Percentiles rank a stretch among this genome's conserved stretches.
phyloP scores from a whole-genome alignment of 2,329 filamentous ascomycete species.

The Hymenoscyphus infarciens region DNA sequence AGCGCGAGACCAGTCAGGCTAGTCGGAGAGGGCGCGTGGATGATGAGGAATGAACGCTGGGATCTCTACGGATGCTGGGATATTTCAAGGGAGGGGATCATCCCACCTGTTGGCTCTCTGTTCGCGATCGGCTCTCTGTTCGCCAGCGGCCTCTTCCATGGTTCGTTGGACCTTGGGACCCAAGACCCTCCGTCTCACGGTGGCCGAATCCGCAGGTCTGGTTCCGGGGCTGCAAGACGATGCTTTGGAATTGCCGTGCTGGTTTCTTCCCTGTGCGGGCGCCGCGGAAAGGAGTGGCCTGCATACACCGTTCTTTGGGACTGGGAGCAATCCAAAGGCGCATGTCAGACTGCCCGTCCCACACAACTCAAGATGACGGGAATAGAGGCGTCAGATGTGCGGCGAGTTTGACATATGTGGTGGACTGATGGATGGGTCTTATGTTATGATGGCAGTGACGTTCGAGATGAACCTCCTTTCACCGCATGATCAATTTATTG shows the following conservation, averaged over 20 bases:
- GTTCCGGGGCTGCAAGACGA: constrained; percentile 1
- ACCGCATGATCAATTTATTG: background rate
- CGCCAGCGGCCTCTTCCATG: background rate
- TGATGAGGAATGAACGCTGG: background rate
- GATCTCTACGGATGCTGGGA: background rate
- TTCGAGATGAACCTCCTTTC: background rate
- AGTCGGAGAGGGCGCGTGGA: background rate
- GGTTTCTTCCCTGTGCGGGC: background rate
- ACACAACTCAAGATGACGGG: background rate
- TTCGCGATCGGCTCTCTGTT: background rate
- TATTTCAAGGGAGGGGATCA: background rate
- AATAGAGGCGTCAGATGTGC: background rate
- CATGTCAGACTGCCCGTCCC: background rate
- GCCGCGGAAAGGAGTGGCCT: background rate
- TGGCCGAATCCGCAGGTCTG: background rate
- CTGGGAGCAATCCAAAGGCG: background rate
- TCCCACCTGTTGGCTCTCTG: background rate
- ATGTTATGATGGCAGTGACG: background rate
- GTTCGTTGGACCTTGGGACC: background rate
- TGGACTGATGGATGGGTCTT: too few species aligned
- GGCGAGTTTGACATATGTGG: background rate
- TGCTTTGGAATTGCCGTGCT: constrained; percentile 2
- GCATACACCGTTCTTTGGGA: background rate
- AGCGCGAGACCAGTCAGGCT: background rate
- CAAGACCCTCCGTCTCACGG: background rate